phyloP scores from a whole-genome alignment of 129 eudicot genomes.

The Chrysanthemum makinoi region DNA sequence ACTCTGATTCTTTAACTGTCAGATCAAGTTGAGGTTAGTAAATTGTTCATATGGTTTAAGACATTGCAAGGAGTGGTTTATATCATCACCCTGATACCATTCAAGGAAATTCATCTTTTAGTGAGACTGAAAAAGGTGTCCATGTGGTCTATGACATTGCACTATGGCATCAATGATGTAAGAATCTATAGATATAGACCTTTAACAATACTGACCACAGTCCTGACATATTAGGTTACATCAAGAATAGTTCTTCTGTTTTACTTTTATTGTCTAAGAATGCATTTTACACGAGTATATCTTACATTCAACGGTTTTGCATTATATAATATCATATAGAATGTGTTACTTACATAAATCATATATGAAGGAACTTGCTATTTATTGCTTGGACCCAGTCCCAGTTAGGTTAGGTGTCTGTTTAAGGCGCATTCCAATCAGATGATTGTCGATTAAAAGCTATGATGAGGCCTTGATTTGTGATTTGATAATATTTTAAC shows the following conservation, averaged over 20 bases:
- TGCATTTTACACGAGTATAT: conserved; percentile 9
- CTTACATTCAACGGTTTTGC: conserved; percentile 1
- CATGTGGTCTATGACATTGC: not conserved
- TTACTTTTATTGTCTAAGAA: conserved; percentile 6
- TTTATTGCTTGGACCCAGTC: no score
- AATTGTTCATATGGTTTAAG: not conserved
- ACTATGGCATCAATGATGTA: conserved; percentile 10
- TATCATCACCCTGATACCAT: no score
- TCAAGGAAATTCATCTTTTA: no score
- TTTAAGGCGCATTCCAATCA: not conserved
- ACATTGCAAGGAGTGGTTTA: not conserved
- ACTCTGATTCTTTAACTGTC: no score
- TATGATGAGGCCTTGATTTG: no score
- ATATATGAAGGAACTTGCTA: no score
- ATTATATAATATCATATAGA: not conserved
- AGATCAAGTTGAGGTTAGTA: no score
- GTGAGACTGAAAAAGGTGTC: no score
- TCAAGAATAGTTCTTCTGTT: no score
- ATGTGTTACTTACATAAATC: no score
- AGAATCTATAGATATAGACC: conserved; percentile 4
- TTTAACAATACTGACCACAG: not conserved
- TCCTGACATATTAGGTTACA: not conserved
- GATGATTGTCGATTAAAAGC: not conserved
- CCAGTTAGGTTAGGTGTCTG: no score
- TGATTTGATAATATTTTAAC: conserved; percentile 18